Percentiles rank a stretch among this genome's conserved stretches.
These are phyloP conservation scores for Pisolithus marmoratus DNA, from an alignment of 768 basidiomycete species.

Conservation along the genomic window DNA sequence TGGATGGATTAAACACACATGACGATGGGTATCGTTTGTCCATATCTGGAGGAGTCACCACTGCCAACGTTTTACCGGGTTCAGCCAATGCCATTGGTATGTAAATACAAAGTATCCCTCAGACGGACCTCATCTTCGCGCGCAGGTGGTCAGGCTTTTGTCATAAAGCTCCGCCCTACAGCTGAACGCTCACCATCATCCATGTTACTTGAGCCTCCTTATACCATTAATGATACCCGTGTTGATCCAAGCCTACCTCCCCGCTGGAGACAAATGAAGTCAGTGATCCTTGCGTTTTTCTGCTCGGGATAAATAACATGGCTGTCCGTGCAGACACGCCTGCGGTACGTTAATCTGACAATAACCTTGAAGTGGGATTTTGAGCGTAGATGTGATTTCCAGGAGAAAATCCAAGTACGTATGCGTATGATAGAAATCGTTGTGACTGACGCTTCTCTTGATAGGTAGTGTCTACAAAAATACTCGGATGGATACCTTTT, in stretches of 20 bases:
- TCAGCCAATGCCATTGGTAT: slow-evolving; percentile 58
- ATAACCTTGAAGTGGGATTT: neutral
- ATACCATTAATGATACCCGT: slow-evolving; percentile 38
- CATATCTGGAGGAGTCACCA: slow-evolving; percentile 69
- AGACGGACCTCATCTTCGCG: neutral
- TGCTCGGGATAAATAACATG: slow-evolving; percentile 2
- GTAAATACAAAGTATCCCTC: neutral
- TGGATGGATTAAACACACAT: slow-evolving; percentile 74
- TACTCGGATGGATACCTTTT: slow-evolving; percentile 57
- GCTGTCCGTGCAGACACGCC: slow-evolving; percentile 44
- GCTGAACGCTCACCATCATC: slow-evolving; percentile 61
- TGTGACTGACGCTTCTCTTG: neutral
- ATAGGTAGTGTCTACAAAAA: slow-evolving; percentile 30
- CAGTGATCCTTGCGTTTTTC: slow-evolving; percentile 6
- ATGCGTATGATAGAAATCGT: slow-evolving; percentile 2
- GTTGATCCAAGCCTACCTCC: slow-evolving; percentile 29
- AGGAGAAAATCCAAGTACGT: slow-evolving; percentile 54
- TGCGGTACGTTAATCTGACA: slow-evolving; percentile 37
- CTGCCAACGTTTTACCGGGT: slow-evolving; percentile 71
- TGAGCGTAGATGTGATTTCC: neutral
- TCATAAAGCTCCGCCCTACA: slow-evolving; percentile 72
- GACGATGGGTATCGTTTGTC: slow-evolving; percentile 54
- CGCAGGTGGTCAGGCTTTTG: slow-evolving; percentile 70
- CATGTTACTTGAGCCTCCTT: slow-evolving; percentile 71
- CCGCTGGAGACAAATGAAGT: slow-evolving; percentile 78